Conservation (phyloP, 257 asterid species). For the Haberlea rhodopensis region DNA sequence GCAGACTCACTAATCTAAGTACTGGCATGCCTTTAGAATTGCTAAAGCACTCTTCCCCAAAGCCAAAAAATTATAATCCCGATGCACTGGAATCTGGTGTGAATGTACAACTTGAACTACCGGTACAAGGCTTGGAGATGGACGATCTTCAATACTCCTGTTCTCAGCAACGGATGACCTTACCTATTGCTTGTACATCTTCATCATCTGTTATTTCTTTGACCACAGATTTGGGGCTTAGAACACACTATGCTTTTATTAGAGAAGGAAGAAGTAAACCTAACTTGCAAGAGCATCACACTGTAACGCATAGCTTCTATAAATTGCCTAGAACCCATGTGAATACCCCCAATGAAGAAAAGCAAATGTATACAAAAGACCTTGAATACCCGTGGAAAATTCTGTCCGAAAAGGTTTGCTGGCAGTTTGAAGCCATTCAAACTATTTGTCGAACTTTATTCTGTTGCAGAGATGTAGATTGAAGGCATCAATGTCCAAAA, state of each 20-base stretch:
- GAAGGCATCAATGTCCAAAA: conserved; percentile 34
- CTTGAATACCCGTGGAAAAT: conserved; percentile 50
- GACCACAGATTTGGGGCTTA: conserved; percentile 81
- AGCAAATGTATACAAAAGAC: conserved; percentile 38
- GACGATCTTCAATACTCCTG: conserved; percentile 27
- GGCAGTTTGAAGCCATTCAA: conserved; percentile 81
- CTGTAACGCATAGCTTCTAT: conserved; percentile 22
- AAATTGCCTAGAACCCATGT: conserved; percentile 43
- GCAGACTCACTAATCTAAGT: conserved; percentile 31
- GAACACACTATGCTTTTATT: conserved; percentile 46
- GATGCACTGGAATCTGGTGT: conserved; percentile 24
- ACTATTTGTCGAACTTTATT: conserved; percentile 51
- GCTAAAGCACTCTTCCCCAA: conserved; percentile 30
- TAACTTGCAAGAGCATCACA: conserved; percentile 33
- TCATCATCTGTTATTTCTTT: conserved; percentile 41
- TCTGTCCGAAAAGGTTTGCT: conserved; percentile 61
- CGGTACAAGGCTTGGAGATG: conserved; percentile 29
- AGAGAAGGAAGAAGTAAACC: conserved; percentile 33
- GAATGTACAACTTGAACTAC: conserved; percentile 34
- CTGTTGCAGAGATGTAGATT: conserved; percentile 49
- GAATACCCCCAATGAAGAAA: conserved; percentile 35
- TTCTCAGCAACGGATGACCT: conserved; percentile 25
- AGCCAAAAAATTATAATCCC: conserved; percentile 28
- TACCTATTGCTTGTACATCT: too few relatives aligned
- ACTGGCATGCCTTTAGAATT: conserved; percentile 32